Percentiles rank a stretch among this genome's conserved stretches.
Evolutionary conservation across 1,139 yeast species (phyloP).

Genomic region (Suhomyces coccinellae): DNA sequence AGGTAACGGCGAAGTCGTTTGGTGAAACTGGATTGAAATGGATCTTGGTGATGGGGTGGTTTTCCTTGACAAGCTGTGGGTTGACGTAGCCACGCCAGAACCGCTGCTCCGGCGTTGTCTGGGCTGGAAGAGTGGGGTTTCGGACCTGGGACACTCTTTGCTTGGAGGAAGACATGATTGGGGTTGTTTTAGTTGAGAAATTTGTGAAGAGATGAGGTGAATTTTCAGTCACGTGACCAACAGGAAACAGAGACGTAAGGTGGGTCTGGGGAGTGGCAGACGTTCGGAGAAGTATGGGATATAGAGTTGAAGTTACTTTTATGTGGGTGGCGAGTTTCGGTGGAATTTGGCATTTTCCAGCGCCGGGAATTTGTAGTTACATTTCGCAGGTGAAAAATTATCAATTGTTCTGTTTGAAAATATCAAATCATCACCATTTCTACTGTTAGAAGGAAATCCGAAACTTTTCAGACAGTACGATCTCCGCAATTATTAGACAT

Average conservation of each 20-base stretch:
- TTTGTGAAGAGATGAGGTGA: slow-evolving; percentile 15
- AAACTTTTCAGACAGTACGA: too few species aligned
- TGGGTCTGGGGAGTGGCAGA: not conserved
- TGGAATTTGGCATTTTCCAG: too few species aligned
- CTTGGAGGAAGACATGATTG: slow-evolving; percentile 75
- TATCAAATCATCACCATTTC: too few species aligned
- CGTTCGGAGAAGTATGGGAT: not conserved
- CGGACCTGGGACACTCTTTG: slow-evolving; percentile 69
- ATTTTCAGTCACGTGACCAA: slow-evolving; percentile 11
- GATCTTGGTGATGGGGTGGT: slow-evolving; percentile 85
- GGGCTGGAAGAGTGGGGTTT: slow-evolving; percentile 72
- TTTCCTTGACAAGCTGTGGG: slow-evolving; percentile 91
- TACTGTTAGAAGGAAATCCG: too few species aligned
- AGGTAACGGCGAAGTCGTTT: slow-evolving; percentile 90
- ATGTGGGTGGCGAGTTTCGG: too few species aligned
- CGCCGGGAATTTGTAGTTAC: too few species aligned
- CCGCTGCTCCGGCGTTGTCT: slow-evolving; percentile 89
- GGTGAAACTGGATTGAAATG: slow-evolving; percentile 85
- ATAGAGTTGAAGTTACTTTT: not conserved
- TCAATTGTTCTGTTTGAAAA: too few species aligned
- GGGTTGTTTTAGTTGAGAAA: not conserved
- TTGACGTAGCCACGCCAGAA: slow-evolving; percentile 87
- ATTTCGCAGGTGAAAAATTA: too few species aligned
- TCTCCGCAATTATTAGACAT: too few species aligned
- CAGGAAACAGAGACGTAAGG: not conserved